Base-by-base conservation (phyloP, 768 basidiomycete species). In the Auriculariales sp. region DNA sequence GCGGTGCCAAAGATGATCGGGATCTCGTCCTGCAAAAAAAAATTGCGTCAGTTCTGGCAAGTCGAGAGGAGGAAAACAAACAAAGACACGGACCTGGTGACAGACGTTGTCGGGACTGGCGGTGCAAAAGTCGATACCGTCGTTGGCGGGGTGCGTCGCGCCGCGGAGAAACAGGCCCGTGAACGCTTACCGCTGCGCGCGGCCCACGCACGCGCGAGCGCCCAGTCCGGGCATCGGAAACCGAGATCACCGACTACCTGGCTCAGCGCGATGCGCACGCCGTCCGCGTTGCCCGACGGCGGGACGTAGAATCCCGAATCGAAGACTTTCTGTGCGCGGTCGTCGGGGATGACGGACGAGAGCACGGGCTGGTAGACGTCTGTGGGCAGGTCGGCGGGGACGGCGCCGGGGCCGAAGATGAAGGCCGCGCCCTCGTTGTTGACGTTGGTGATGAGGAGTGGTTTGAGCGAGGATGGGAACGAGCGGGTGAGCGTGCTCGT, bases 51-150 rank as follows among this genome's bases (percentile, higher is more conserved):
- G 4, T 36, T 49, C 17, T 39, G 45, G 24, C 49, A 28, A 49
- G 34, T 30, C 24, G 25, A 35, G 28, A 19, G 24, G 72, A 79
- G 52, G 65, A 81, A 81, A 53, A 88, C 74, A 59, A 84, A 78
- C 67, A n/a, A 80, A 66, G 52, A 88, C 88, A 57, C 88, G 86
- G 59, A 87, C 87, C 61, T 87, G 74, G 61, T 87, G 85, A 63
- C 85, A 88, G 32, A 86, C 79, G 28, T 66, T 62, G 30, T 78
- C 79, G 28, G 67, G 30, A 54, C 71, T 61, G 4, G 31, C 15
- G 30, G 68, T 70, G 64, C 85, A 88, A 59, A 71, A 77, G 0
- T 75, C 57, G 42, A 76, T 65, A 1, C 50, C 67, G 33, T 68
- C 68, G 64, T 86, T 88, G 34, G 71, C 72, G 10, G 82, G 78